phyloP scores from a whole-genome alignment of 2,329 filamentous ascomycete genomes.

The Fusarium equiseti region DNA sequence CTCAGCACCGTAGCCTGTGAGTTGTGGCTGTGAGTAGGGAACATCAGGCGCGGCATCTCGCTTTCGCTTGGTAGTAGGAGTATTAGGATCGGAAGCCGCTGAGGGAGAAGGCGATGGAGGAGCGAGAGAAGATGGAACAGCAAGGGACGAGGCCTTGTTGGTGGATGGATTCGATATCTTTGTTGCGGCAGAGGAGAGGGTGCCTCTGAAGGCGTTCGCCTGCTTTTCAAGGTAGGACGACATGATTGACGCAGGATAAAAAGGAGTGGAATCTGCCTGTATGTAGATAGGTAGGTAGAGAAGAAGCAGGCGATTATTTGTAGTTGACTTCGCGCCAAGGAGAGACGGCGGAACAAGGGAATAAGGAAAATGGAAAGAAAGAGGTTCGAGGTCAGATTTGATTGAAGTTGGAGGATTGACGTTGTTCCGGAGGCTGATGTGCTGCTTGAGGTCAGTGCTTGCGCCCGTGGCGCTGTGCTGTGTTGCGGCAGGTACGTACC shows the following conservation, averaged over 20 bases:
- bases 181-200: conserved; percentile 71
- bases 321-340: conserved; percentile 17
- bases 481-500: neutral
- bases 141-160: conserved; percentile 51
- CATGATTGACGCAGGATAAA: conserved; percentile 59
- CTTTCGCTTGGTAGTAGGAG: conserved; percentile 73
- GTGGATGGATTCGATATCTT: conserved; percentile 67
- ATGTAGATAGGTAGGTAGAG: conserved; percentile 1
- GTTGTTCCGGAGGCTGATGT: conserved; percentile 45
- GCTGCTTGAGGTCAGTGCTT: conserved; percentile 6
- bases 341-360: conserved; percentile 31
- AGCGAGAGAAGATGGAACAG: conserved; percentile 56
- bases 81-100: conserved; percentile 69
- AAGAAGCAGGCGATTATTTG: neutral
- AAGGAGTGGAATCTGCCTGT: conserved; percentile 11
- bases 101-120: conserved; percentile 74
- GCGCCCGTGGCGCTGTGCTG: conserved; percentile 28
- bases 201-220: conserved; percentile 71
- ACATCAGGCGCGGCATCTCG: conserved; percentile 67
- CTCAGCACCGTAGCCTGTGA: conserved; percentile 80
- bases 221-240: conserved; percentile 74
- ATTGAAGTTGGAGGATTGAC: conserved; percentile 28
- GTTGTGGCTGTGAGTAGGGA: conserved; percentile 79
- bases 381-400: conserved; percentile 33
- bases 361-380: conserved; percentile 16